A percentile compares a stretch with the other conserved stretches of the same genome.
phyloP scores from a whole-genome alignment of 805 yeast genomes.

The Candida takata region DNA sequence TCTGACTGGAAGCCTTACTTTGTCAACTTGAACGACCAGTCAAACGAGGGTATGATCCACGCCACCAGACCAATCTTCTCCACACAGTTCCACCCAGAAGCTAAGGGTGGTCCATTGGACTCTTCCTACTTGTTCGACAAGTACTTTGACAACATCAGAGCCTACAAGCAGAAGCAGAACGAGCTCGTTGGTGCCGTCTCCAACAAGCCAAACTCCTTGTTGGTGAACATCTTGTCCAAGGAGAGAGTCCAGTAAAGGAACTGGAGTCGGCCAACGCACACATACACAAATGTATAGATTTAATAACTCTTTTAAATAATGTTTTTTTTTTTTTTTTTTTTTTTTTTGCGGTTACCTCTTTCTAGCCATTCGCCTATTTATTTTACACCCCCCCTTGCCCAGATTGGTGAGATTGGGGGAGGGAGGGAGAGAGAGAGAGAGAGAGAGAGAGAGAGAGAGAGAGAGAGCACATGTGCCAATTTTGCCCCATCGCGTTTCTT shows the following conservation, averaged over 20 bases:
- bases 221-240: slow-evolving; percentile 58
- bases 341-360: no score
- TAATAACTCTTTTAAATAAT: no score
- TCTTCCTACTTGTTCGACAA: slow-evolving; percentile 87
- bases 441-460: background rate
- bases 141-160: slow-evolving; percentile 64
- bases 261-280: no score
- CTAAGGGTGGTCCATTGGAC: slow-evolving; percentile 98
- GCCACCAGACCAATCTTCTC: slow-evolving; percentile 82
- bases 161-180: slow-evolving; percentile 40
- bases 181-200: slow-evolving; percentile 34
- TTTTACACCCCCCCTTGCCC: no score
- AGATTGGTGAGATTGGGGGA: no score
- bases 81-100: slow-evolving; percentile 98
- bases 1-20: slow-evolving; percentile 80
- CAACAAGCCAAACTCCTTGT: slow-evolving; percentile 39
- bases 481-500: background rate
- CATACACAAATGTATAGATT: no score
- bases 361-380: no score
- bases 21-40: slow-evolving; percentile 87
- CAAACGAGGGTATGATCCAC: slow-evolving; percentile 97
- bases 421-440: background rate
- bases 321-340: no score
- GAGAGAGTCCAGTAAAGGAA: slow-evolving; percentile 49
- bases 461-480: background rate